Conservation (phyloP, 2,329 filamentous ascomycete genomes). For the Claviceps pusilla region DNA sequence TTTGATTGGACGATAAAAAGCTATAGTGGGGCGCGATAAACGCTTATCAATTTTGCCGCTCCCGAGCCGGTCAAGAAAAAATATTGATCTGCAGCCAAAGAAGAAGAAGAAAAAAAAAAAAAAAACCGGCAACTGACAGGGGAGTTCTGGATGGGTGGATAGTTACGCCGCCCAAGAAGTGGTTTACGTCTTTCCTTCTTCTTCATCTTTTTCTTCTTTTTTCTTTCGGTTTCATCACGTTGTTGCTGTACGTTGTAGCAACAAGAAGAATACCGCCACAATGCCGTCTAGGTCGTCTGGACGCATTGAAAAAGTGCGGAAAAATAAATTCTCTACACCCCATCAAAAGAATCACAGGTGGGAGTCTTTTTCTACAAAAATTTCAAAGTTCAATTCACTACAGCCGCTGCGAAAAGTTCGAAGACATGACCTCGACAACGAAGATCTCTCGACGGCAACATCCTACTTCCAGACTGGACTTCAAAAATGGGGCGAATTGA, state of each 20-base stretch:
- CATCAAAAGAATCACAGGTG: conserved; percentile 77
- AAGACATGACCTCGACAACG: conserved; percentile 66
- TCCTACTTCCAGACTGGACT: conserved; percentile 77
- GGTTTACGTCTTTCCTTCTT: neutral
- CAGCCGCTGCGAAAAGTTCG: conserved; percentile 85
- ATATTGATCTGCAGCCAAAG: conserved; percentile 12
- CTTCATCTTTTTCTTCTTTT: too few species aligned
- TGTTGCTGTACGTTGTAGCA: neutral
- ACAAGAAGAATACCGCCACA: conserved; percentile 20
- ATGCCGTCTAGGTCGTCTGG: conserved; percentile 51
- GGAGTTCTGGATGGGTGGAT: neutral
- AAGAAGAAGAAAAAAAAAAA: neutral
- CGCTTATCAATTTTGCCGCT: conserved; percentile 23
- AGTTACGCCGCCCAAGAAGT: neutral
- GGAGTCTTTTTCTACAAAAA: conserved; percentile 80
- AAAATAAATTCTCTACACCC: conserved; percentile 53
- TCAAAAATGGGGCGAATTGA: conserved; percentile 82
- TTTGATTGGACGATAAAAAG: conserved; percentile 17
- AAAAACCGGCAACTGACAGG: neutral
- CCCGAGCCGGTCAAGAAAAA: conserved; percentile 20
- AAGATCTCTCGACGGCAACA: conserved; percentile 59
- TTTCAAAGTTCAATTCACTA: conserved; percentile 75
- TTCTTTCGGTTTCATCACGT: neutral
- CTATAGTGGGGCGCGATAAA: conserved; percentile 3
- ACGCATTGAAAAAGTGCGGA: conserved; percentile 53